Evolutionary conservation across 257 asterid genomes (phyloP).

Genomic region (Solanum acaule): DNA sequence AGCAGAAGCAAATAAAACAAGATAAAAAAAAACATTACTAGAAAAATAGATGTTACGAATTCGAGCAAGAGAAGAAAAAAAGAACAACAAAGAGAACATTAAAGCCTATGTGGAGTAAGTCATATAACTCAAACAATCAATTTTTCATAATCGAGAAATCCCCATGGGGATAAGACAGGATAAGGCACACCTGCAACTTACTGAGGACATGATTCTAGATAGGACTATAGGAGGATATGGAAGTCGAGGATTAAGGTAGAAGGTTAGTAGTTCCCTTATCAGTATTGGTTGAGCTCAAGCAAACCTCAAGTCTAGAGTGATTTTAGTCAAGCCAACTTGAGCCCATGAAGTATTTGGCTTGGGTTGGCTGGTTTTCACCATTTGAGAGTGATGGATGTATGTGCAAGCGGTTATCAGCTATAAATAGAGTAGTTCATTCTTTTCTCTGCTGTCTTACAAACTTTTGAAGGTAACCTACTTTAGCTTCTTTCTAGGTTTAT

Average conservation of each 20-base stretch:
- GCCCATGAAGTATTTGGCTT: neutral
- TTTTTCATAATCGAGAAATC: neutral
- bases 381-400: neutral
- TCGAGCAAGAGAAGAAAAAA: neutral
- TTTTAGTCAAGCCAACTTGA: neutral
- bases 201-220: neutral
- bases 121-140: neutral
- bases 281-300: neutral
- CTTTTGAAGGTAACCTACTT: neutral
- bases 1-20: neutral
- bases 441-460: neutral
- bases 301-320: neutral
- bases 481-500: neutral
- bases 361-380: neutral
- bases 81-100: neutral
- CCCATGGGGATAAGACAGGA: neutral
- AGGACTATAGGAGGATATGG: neutral
- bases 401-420: neutral
- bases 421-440: neutral
- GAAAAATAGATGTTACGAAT: neutral
- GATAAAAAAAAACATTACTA: neutral
- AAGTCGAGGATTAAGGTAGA: neutral
- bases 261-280: neutral
- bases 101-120: neutral
- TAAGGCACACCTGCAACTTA: neutral